phyloP scores from a whole-genome alignment of 192 early-diverging fungal species.

The Chytriomyces sp. region DNA sequence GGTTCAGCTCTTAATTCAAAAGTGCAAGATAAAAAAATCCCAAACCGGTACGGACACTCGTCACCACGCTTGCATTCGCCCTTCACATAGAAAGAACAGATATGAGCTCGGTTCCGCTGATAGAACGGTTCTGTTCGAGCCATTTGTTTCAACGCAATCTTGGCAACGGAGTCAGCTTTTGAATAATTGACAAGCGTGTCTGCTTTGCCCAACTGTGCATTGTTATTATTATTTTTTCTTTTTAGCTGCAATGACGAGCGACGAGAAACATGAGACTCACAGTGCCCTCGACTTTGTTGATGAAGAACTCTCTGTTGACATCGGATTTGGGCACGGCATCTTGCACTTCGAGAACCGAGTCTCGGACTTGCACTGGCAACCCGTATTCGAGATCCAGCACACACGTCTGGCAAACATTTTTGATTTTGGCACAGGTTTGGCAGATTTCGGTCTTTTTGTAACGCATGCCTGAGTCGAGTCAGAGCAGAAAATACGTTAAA shows the following conservation, averaged over 20 bases:
- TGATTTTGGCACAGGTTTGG: conserved; percentile 95
- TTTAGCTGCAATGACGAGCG: neutral
- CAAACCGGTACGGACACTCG: conserved; percentile 85
- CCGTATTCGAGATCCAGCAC: conserved; percentile 94
- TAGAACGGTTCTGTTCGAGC: conserved; percentile 89
- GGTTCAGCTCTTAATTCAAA: neutral
- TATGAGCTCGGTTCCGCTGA: conserved; percentile 85
- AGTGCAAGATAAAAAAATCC: neutral
- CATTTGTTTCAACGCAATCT: conserved; percentile 76
- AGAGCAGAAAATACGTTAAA: neutral
- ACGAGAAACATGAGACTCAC: conserved; percentile 17
- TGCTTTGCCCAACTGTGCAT: conserved; percentile 51
- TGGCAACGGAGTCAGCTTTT: conserved; percentile 73
- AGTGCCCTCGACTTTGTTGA: conserved; percentile 75
- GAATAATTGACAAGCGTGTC: conserved; percentile 69
- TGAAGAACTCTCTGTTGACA: conserved; percentile 87
- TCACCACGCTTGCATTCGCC: conserved; percentile 92
- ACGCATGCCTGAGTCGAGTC: conserved; percentile 69
- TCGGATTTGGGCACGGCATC: conserved; percentile 81
- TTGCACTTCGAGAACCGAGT: conserved; percentile 78
- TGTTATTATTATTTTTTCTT: too few relatives aligned
- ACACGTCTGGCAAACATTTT: conserved; percentile 99
- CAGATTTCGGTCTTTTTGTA: conserved; percentile 99
- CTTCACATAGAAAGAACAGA: conserved; percentile 96
- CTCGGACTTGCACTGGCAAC: conserved; percentile 92